Conservation (phyloP, 495 filamentous ascomycete species). For the Neurospora intermedia region DNA sequence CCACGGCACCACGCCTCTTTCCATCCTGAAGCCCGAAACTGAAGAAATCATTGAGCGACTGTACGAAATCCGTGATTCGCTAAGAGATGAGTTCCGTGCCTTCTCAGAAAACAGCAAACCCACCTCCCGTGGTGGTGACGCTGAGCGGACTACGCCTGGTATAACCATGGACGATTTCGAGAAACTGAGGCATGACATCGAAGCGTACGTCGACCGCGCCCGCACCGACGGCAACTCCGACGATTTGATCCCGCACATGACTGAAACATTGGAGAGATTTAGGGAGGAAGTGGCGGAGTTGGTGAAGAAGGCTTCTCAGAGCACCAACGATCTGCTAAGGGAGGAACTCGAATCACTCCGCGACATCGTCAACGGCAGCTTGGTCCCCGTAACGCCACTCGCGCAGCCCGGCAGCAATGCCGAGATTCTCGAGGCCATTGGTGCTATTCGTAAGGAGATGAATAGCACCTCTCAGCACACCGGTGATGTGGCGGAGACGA, state of each 20-base stretch:
- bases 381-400: slow-evolving; percentile 45
- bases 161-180: slow-evolving; percentile 80
- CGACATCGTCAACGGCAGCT: slow-evolving; percentile 55
- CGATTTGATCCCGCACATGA: slow-evolving; percentile 66
- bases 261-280: slow-evolving; percentile 59
- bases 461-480: slow-evolving; percentile 18
- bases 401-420: slow-evolving; percentile 28
- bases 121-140: slow-evolving; percentile 60
- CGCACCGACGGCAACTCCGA: slow-evolving; percentile 51
- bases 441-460: slow-evolving; percentile 57
- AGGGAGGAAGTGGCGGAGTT: slow-evolving; percentile 56
- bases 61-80: slow-evolving; percentile 60
- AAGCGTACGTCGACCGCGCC: slow-evolving; percentile 62
- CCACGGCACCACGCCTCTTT: slow-evolving; percentile 6
- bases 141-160: slow-evolving; percentile 64
- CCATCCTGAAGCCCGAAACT: not conserved
- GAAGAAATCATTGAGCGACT: slow-evolving; percentile 38
- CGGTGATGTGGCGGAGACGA: slow-evolving; percentile 43
- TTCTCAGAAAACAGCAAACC: slow-evolving; percentile 58
- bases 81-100: slow-evolving; percentile 54
- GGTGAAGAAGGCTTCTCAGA: slow-evolving; percentile 30
- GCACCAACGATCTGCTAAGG: slow-evolving; percentile 56
- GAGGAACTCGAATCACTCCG: slow-evolving; percentile 70
- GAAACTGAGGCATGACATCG: slow-evolving; percentile 66
- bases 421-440: slow-evolving; percentile 58